Conservation (phyloP, 768 basidiomycete species). For the Naematelia aurantialba region DNA sequence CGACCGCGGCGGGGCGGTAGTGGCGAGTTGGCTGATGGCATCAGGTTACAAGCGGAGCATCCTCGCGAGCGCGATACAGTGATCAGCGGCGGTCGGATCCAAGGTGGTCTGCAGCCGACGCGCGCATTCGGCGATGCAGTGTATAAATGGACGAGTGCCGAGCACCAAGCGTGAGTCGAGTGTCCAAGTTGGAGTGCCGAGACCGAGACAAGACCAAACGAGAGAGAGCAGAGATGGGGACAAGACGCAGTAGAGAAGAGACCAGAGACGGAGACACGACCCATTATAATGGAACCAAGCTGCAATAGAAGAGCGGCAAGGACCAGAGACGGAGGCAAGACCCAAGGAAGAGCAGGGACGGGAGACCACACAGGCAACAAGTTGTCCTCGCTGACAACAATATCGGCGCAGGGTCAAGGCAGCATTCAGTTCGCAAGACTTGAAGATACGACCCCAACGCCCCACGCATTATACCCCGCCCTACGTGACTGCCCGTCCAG, state of each 20-base stretch:
- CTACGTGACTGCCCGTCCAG: slow-evolving; percentile 48
- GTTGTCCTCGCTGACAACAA: background rate
- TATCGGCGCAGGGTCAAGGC: slow-evolving; percentile 16
- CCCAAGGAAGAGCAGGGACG: too few species aligned
- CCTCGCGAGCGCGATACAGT: slow-evolving; percentile 41
- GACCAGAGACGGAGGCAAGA: too few species aligned
- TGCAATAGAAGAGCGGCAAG: too few species aligned
- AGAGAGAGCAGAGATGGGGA: too few species aligned
- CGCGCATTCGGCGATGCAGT: slow-evolving; percentile 49
- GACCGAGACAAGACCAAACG: too few species aligned
- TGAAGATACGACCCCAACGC: slow-evolving; percentile 18
- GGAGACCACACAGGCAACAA: background rate
- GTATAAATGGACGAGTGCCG: slow-evolving; percentile 46
- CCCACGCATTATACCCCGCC: slow-evolving; percentile 39
- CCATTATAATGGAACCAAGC: too few species aligned
- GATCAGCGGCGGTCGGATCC: slow-evolving; percentile 43
- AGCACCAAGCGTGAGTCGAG: slow-evolving; percentile 39
- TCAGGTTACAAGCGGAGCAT: slow-evolving; percentile 46
- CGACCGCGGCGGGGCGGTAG: too few species aligned
- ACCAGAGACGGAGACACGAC: too few species aligned
- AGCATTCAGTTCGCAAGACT: slow-evolving; percentile 19
- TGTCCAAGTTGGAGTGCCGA: too few species aligned
- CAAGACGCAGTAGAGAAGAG: too few species aligned
- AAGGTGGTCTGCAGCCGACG: slow-evolving; percentile 47
- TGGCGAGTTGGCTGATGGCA: too few species aligned